Base-by-base conservation (phyloP, 2,329 filamentous ascomycete genomes). In the Phialocephala sp. region DNA sequence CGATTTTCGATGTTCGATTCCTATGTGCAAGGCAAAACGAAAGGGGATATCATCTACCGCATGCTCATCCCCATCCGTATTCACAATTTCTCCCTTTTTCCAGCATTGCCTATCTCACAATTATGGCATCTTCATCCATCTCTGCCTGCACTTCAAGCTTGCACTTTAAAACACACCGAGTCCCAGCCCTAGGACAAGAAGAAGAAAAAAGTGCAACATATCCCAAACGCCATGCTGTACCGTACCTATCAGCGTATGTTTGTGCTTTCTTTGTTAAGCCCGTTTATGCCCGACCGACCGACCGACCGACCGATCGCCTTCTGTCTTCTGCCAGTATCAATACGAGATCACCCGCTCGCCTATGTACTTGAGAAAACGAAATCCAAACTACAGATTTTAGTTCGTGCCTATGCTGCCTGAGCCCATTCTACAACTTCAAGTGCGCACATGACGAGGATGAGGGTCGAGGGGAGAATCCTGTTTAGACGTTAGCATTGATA, bases 391-490 rank as follows among this genome's bases (percentile, higher is more conserved):
- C 9, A 22, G n/a, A 22, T 5, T 4, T 9, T 20, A 24, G 11
- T 50, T 50, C 15, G 37, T 18, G 15, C 27, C 9, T 12, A 55
- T 9, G n/a, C 55, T 20, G 32, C 32, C 22, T 36, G 32, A 22
- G 93, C 91, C 94, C 94, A 97, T 76, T 97, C 91, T 5, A 98
- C 89, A 1, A 95, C 93, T 78, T 98, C 93, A 59, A 99, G 83
- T 22, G 94, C 95, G 75, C 91, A 87, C 87, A 98, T 91, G 62
- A 99, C 95, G 52, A 98, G 85, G 41, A 96, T 76, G 50, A 99
- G 85, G 1, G 95, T 99, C 45, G 93, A 97, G 1, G 95, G 95
- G 59, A 99, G 85, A 72, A 99, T 98, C 89, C 90, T 64, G 57
- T 70, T 60, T 75, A 59, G 50, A 41, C n/a, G 65, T 60, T 2